Evolutionary conservation across 2,329 filamentous ascomycete species (phyloP), one percentile per base, ranked within the genome.

Genomic region (Xylaria polymorpha): DNA sequence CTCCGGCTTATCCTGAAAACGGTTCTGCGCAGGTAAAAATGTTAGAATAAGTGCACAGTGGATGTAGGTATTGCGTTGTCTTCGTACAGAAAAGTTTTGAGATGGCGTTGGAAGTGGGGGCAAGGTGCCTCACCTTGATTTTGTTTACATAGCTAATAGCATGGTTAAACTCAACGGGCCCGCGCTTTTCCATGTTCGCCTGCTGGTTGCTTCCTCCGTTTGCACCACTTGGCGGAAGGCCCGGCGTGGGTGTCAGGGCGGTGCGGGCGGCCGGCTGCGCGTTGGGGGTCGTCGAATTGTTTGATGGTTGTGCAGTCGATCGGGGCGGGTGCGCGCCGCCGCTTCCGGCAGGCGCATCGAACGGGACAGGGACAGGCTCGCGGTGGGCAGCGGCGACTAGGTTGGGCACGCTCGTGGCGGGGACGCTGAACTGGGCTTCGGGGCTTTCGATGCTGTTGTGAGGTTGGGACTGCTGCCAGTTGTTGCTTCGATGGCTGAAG

Each of bases 141-240:
- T 99, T 99, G 79, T 99, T 99, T 64, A 99, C 96, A 77, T 99
- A 99, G 80, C 94, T 98, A 72, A 99, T 99, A 0, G 96, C 96
- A 82, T 99, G 96, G 79, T 99, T 99, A 81, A 99, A 99, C 78
- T 99, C 96, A 20, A 99, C 96, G 1, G 96, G 96, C 0, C 94
- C 95, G 65, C 94, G 90, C 78, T 96, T 97, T 80, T 97, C 94
- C 79, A 93, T 82, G 81, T 87, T 82, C 80, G 87, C 82, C 81
- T 91, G 81, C 81, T 88, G 83, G 74, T 84, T 82, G 25, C 85
- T 86, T 69, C 85, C 85, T 53, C 88, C 89, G 75, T 91, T 93
- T 66, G 91, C 79, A 39, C 83, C 86, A 70, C 87, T 87, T 69
- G 88, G 86, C 50, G 85, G 84, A 20, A 81, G 81, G 39, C 81